Evolutionary conservation across 176 grass and related monocot genomes (phyloP).

Genomic region (Hyparrhenia diplandra): DNA sequence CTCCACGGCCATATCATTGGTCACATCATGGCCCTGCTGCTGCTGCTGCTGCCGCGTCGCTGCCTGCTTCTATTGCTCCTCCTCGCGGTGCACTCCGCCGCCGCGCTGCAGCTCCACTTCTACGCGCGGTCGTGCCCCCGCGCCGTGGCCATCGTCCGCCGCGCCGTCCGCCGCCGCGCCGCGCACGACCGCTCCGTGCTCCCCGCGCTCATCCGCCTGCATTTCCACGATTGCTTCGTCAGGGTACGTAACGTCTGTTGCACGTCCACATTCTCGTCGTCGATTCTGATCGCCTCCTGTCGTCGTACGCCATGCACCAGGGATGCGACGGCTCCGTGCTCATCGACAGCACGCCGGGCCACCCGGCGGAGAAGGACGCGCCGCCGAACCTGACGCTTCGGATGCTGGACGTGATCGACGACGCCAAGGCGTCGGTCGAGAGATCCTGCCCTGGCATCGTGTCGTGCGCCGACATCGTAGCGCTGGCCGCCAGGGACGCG

Average conservation of each 20-base stretch:
- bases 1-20: too few relatives aligned
- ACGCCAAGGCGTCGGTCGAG: slow-evolving; percentile 36
- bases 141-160: slow-evolving; percentile 9
- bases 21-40: neutral
- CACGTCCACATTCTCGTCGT: neutral
- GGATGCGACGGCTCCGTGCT: slow-evolving; percentile 46
- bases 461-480: slow-evolving; percentile 46
- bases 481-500: slow-evolving; percentile 32
- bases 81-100: neutral
- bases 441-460: slow-evolving; percentile 32
- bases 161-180: slow-evolving; percentile 3
- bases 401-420: slow-evolving; percentile 45
- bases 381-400: slow-evolving; percentile 39
- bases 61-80: neutral
- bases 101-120: neutral
- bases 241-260: slow-evolving; percentile 19
- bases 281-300: neutral
- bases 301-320: neutral
- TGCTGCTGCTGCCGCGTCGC: neutral
- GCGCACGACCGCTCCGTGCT: slow-evolving; percentile 7
- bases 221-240: slow-evolving; percentile 82
- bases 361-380: slow-evolving; percentile 35
- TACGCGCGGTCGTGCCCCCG: slow-evolving; percentile 11
- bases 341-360: slow-evolving; percentile 29
- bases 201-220: slow-evolving; percentile 57